A percentile compares a stretch with the other conserved stretches of the same genome.
Evolutionary conservation across 2,329 filamentous ascomycete genomes (phyloP).

Genomic region (Scleromitrula shiraiana): DNA sequence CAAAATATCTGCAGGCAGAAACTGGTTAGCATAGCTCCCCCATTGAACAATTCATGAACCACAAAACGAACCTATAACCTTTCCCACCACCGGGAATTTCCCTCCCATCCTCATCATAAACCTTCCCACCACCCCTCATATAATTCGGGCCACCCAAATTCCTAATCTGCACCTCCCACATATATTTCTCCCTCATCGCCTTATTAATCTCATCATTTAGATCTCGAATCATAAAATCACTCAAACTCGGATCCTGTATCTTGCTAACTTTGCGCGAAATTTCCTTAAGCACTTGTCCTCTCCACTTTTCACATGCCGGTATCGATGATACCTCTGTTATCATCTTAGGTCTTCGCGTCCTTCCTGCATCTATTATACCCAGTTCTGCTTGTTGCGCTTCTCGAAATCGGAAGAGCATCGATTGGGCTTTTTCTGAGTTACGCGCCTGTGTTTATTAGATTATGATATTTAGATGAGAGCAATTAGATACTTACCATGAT

Average conservation of each 20-base stretch:
- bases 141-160: conserved; percentile 97
- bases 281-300: conserved; percentile 93
- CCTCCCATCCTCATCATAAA: conserved; percentile 46
- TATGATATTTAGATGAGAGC: not conserved
- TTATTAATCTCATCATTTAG: conserved; percentile 99
- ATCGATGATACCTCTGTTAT: conserved; percentile 83
- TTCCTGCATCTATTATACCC: conserved; percentile 88
- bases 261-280: conserved; percentile 93
- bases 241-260: conserved; percentile 87
- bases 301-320: conserved; percentile 92
- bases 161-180: conserved; percentile 96
- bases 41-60: not conserved
- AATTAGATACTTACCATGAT: conserved; percentile 25
- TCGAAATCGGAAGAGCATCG: conserved; percentile 99
- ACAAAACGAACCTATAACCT: conserved; percentile 77
- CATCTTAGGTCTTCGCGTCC: conserved; percentile 79
- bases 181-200: conserved; percentile 96
- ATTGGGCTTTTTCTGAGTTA: conserved; percentile 97
- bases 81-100: conserved; percentile 64
- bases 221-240: conserved; percentile 94
- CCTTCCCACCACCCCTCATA: conserved; percentile 40
- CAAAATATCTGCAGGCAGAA: conserved; percentile 72
- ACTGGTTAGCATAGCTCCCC: conserved; percentile 5
- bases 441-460: conserved; percentile 55
- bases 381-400: conserved; percentile 93